Conservation (phyloP, 768 basidiomycete genomes). For the Xerocomus brunneocitrinus region DNA sequence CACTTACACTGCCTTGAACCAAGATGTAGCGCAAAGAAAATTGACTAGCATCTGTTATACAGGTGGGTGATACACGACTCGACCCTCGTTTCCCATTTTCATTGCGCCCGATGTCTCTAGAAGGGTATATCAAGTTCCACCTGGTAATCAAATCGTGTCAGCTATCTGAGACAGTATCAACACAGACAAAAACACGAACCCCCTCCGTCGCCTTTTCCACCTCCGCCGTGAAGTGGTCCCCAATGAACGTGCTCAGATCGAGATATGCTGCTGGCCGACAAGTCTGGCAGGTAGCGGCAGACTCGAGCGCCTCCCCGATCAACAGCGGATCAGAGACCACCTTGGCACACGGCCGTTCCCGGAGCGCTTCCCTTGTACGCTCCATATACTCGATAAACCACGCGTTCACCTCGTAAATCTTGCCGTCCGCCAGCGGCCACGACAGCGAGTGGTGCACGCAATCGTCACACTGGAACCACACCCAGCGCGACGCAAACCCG, state of each 20-base stretch:
- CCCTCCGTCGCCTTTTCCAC: constrained; percentile 28
- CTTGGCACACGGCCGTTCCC: constrained; percentile 30
- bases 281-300: constrained; percentile 23
- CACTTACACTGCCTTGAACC: no score
- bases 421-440: constrained; percentile 33
- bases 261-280: constrained; percentile 30
- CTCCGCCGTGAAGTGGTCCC: constrained; percentile 27
- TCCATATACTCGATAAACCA: constrained; percentile 36
- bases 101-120: constrained; percentile 6
- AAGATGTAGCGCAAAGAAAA: not conserved
- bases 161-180: constrained; percentile 1
- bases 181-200: constrained; percentile 16
- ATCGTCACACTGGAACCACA: constrained; percentile 38
- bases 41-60: not conserved
- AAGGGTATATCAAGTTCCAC: constrained; percentile 32
- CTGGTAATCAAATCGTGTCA: constrained; percentile 10
- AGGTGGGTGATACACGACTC: constrained; percentile 7
- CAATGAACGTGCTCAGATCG: constrained; percentile 31
- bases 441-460: constrained; percentile 32
- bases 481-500: constrained; percentile 33
- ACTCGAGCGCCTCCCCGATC: constrained; percentile 30
- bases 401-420: constrained; percentile 33
- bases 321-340: constrained; percentile 28
- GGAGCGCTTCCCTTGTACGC: constrained; percentile 26
- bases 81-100: not conserved